These are phyloP conservation scores for Aplosporella prunicola DNA, from an alignment of 2,329 filamentous ascomycete genomes.

Conservation along the genomic window DNA sequence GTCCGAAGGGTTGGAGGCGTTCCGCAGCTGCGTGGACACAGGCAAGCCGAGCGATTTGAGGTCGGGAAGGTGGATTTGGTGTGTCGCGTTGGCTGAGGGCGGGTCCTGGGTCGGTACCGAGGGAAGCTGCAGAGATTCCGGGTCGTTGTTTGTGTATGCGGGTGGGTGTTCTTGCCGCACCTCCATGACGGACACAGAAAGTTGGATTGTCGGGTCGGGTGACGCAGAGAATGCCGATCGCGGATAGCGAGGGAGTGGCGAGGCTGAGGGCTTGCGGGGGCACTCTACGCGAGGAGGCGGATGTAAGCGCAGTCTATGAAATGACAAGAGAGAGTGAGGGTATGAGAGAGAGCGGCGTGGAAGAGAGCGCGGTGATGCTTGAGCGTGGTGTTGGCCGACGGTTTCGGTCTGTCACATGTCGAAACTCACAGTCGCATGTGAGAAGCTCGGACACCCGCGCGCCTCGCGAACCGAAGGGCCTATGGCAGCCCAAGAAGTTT, in stretches of 20 bases:
- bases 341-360: no score
- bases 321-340: neutral
- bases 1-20: constrained; percentile 18
- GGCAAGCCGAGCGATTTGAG: constrained; percentile 35
- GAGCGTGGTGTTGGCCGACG: no score
- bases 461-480: no score
- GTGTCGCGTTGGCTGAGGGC: constrained; percentile 13
- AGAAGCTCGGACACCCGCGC: no score
- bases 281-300: no score
- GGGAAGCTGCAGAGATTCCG: constrained; percentile 32
- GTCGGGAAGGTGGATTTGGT: constrained; percentile 32
- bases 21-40: constrained; percentile 26
- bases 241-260: no score
- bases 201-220: constrained; percentile 3
- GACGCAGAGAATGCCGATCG: constrained; percentile 9
- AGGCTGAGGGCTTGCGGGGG: neutral
- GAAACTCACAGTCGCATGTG: no score
- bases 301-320: no score
- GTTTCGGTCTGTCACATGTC: no score
- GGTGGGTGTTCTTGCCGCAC: constrained; percentile 29
- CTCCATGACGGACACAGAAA: constrained; percentile 15
- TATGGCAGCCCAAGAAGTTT: no score
- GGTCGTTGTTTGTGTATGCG: constrained; percentile 34
- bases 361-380: no score
- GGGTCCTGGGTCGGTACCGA: constrained; percentile 32